Conservation (phyloP, 441 rosid species). For the Syzygium syzygioides region DNA sequence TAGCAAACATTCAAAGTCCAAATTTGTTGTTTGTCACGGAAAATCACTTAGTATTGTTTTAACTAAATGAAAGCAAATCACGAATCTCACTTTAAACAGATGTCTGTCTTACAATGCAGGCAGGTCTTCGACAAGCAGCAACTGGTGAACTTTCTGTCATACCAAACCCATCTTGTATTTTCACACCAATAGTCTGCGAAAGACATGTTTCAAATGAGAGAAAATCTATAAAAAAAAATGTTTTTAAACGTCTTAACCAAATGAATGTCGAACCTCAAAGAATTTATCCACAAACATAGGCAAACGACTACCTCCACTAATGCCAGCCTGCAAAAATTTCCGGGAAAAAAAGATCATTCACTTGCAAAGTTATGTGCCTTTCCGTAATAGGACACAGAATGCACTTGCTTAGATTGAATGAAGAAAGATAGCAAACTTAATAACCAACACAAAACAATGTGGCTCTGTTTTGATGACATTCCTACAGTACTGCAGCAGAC, state of each 20-base stretch:
- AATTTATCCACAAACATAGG: slow-evolving; percentile 82
- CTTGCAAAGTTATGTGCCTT: not conserved
- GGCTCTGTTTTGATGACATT: not conserved
- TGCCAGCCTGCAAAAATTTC: slow-evolving; percentile 60
- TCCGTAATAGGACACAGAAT: not conserved
- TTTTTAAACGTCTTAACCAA: not conserved
- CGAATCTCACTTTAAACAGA: not conserved
- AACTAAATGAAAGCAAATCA: not conserved
- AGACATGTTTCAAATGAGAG: not conserved
- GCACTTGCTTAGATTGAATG: not conserved
- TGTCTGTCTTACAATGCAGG: slow-evolving; percentile 52
- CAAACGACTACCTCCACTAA: slow-evolving; percentile 91
- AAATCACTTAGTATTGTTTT: not conserved
- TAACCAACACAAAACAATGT: not conserved
- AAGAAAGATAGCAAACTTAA: not conserved
- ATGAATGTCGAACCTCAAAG: slow-evolving; percentile 58
- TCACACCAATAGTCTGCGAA: slow-evolving; percentile 77
- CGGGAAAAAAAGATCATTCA: not conserved
- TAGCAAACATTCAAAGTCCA: not conserved
- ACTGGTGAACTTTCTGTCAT: slow-evolving; percentile 95
- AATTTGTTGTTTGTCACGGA: not conserved
- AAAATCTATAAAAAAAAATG: not conserved
- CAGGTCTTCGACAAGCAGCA: slow-evolving; percentile 51
- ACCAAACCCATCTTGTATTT: slow-evolving; percentile 81
- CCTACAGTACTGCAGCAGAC: not conserved